These are phyloP conservation scores for Kodamaea sp. DNA, from an alignment of 1,139 yeast genomes.

Conservation along the genomic window DNA sequence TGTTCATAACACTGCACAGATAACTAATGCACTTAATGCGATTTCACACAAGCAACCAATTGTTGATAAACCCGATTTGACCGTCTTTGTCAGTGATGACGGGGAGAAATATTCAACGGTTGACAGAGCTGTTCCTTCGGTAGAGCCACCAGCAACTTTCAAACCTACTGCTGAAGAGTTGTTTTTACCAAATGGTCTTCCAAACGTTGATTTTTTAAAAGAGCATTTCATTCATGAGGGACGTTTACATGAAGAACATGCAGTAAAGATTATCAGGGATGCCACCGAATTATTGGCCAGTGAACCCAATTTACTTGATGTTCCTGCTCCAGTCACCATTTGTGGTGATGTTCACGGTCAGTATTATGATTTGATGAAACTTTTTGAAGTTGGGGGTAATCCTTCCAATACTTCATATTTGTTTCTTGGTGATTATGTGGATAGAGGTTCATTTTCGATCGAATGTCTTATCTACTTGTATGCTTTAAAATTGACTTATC, in stretches of 20 bases:
- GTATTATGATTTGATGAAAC: constrained; percentile 81
- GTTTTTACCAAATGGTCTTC: constrained; percentile 61
- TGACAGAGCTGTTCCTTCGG: constrained; percentile 62
- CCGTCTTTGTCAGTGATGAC: constrained; percentile 62
- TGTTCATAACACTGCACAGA: constrained; percentile 49
- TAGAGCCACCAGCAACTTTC: constrained; percentile 64
- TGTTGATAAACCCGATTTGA: constrained; percentile 37
- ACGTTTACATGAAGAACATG: constrained; percentile 69
- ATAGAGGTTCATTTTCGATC: constrained; percentile 87
- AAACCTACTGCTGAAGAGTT: constrained; percentile 68
- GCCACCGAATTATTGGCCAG: constrained; percentile 65
- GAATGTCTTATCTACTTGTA: constrained; percentile 83
- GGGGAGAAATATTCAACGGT: constrained; percentile 64
- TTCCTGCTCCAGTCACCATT: constrained; percentile 92
- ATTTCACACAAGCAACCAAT: constrained; percentile 46
- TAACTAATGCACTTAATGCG: constrained; percentile 75
- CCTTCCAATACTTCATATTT: constrained; percentile 74
- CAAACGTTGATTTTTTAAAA: constrained; percentile 67
- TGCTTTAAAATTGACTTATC: constrained; percentile 76
- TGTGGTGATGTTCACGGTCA: constrained; percentile 98
- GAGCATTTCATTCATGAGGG: constrained; percentile 83
- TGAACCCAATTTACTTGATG: constrained; percentile 77
- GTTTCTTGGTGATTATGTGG: constrained; percentile 94
- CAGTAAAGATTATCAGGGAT: constrained; percentile 57
- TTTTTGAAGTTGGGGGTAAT: constrained; percentile 93